Conservation (phyloP, 345 rosid genomes). For the Carallia brachiata region DNA sequence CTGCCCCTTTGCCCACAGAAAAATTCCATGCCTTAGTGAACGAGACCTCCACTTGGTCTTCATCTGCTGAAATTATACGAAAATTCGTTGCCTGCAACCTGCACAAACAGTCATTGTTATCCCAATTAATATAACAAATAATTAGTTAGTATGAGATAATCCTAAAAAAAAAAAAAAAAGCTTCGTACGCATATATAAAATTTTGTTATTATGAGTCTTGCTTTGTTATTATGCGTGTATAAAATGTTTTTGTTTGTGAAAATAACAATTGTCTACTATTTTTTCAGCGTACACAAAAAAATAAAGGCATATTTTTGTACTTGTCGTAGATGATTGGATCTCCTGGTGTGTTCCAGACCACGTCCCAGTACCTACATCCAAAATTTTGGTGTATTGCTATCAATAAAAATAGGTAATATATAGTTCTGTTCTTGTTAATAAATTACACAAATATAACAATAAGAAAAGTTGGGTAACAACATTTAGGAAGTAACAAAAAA, state of each 20-base stretch:
- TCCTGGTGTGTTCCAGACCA: constrained; percentile 33
- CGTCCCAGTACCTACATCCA: constrained; percentile 30
- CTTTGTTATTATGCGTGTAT: too few relatives aligned
- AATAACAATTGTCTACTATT: background rate
- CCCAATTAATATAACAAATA: background rate
- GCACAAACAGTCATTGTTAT: background rate
- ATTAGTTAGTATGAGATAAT: background rate
- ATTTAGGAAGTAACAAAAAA: too few relatives aligned
- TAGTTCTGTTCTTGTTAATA: too few relatives aligned
- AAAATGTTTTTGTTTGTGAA: too few relatives aligned
- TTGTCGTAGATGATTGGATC: constrained; percentile 13
- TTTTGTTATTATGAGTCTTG: background rate
- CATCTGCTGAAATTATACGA: constrained; percentile 1
- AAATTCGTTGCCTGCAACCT: constrained; percentile 15
- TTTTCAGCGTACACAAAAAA: background rate
- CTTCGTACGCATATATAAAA: too few relatives aligned
- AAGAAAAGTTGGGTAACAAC: too few relatives aligned
- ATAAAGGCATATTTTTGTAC: constrained; percentile 10
- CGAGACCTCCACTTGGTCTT: constrained; percentile 26
- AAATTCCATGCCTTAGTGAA: constrained; percentile 33
- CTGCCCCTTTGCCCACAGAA: constrained; percentile 21
- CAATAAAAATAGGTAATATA: too few relatives aligned
- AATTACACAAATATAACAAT: too few relatives aligned
- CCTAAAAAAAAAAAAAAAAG: background rate
- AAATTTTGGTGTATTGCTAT: background rate